Evolutionary conservation across 306 rosid species (phyloP).

Genomic region (Inga laurina): DNA sequence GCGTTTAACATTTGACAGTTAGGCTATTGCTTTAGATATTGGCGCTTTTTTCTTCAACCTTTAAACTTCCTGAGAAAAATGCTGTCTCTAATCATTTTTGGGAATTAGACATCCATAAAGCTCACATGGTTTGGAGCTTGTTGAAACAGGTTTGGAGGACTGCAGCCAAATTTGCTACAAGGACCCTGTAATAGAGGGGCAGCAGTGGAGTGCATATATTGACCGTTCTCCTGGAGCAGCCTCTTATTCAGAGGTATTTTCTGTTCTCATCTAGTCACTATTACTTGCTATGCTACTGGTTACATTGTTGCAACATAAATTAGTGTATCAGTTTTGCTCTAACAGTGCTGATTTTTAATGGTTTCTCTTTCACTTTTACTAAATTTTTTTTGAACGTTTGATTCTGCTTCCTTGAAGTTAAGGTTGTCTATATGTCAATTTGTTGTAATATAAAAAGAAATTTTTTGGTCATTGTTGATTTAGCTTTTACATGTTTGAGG

Average conservation of each 20-base stretch:
- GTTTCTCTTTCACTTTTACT: background rate
- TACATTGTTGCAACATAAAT: background rate
- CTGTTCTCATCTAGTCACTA: constrained; percentile 1
- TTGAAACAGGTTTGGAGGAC: constrained; percentile 69
- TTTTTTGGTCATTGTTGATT: background rate
- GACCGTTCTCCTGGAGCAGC: constrained; percentile 94
- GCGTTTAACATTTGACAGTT: background rate
- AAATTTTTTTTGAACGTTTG: background rate
- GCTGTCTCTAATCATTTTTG: background rate
- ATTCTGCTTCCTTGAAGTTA: constrained; percentile 9
- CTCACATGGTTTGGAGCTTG: constrained; percentile 4
- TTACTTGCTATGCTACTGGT: background rate
- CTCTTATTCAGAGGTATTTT: constrained; percentile 68
- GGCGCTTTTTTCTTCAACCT: background rate
- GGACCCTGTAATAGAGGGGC: constrained; percentile 91
- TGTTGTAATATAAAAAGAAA: background rate
- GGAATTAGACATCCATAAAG: background rate
- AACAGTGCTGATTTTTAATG: background rate
- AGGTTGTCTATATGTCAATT: background rate
- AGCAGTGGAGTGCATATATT: constrained; percentile 91
- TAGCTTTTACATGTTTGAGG: background rate
- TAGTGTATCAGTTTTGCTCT: background rate
- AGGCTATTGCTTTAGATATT: background rate
- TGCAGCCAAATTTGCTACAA: constrained; percentile 84
- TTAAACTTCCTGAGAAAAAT: background rate